Conservation (phyloP, 2,329 filamentous ascomycete genomes). For the Stemphylium lycopersici region DNA sequence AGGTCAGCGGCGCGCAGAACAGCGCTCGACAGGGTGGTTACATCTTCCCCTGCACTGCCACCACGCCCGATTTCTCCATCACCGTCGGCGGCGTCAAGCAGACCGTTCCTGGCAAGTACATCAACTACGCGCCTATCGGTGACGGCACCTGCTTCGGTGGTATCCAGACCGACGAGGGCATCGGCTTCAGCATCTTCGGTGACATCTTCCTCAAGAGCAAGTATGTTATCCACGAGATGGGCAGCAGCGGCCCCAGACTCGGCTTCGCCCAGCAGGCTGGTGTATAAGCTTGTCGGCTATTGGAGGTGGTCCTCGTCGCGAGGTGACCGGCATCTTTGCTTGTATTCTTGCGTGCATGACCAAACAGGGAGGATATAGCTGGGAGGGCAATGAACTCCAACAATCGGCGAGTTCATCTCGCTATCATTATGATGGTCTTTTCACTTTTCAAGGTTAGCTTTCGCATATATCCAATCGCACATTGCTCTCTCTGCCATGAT, state of each 20-base stretch:
- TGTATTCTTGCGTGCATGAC: background rate
- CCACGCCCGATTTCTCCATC: constrained; percentile 61
- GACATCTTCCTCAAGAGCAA: constrained; percentile 80
- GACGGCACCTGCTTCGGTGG: constrained; percentile 72
- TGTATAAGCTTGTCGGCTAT: constrained; percentile 15
- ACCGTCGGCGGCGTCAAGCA: constrained; percentile 58
- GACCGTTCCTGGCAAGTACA: constrained; percentile 59
- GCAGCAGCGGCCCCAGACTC: constrained; percentile 46
- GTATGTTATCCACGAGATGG: constrained; percentile 66
- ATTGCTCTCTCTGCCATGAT: too few relatives aligned
- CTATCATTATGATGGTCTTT: too few relatives aligned
- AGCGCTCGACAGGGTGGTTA: constrained; percentile 60
- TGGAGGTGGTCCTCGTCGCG: too few relatives aligned
- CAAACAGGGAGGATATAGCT: background rate
- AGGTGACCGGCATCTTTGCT: background rate
- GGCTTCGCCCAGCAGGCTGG: constrained; percentile 53
- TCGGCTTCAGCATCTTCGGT: constrained; percentile 73
- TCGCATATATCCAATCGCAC: too few relatives aligned
- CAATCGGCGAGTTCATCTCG: too few relatives aligned
- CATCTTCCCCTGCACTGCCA: constrained; percentile 58
- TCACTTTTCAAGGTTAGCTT: too few relatives aligned
- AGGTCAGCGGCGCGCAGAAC: constrained; percentile 61
- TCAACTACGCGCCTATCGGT: constrained; percentile 59
- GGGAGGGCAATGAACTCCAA: background rate
- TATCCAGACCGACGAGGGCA: constrained; percentile 67